Evolutionary conservation across 768 basidiomycete species (phyloP).

Genomic region (Mycena crocata): DNA sequence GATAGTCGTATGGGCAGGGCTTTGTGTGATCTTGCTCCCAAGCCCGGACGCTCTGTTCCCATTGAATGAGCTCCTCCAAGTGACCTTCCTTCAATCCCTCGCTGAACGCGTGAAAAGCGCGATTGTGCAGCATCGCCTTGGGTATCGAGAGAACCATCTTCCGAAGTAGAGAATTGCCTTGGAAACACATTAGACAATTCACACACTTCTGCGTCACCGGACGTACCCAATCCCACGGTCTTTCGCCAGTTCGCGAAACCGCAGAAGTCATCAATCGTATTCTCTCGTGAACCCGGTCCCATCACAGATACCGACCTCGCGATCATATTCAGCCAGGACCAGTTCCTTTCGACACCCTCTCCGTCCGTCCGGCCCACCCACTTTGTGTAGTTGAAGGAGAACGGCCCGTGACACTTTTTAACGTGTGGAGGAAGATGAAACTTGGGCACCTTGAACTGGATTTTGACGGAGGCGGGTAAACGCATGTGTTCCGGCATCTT

Average conservation of each 20-base stretch:
- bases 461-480: not conserved
- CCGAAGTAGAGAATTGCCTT: too few species aligned
- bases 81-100: conserved; percentile 28
- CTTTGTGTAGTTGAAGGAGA: conserved; percentile 33
- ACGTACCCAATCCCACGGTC: conserved; percentile 15
- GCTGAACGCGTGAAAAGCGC: conserved; percentile 25
- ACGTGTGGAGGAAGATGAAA: conserved; percentile 31
- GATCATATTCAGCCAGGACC: conserved; percentile 32
- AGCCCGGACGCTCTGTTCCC: conserved; percentile 24
- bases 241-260: conserved; percentile 29
- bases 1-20: conserved; percentile 30
- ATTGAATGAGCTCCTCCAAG: conserved; percentile 20
- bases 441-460: conserved; percentile 39
- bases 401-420: conserved; percentile 31
- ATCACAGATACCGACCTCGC: conserved; percentile 33
- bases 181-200: not conserved
- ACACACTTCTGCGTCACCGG: not conserved
- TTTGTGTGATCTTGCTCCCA: conserved; percentile 31
- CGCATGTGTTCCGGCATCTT: conserved; percentile 15
- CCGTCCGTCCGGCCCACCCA: conserved; percentile 38
- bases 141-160: conserved; percentile 29
- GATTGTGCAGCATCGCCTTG: conserved; percentile 29
- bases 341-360: conserved; percentile 36
- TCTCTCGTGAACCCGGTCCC: conserved; percentile 25
- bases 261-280: conserved; percentile 33